These are phyloP conservation scores for Chrysanthemum seticuspe DNA, from an alignment of 129 eudicot genomes.

Conservation along the genomic window DNA sequence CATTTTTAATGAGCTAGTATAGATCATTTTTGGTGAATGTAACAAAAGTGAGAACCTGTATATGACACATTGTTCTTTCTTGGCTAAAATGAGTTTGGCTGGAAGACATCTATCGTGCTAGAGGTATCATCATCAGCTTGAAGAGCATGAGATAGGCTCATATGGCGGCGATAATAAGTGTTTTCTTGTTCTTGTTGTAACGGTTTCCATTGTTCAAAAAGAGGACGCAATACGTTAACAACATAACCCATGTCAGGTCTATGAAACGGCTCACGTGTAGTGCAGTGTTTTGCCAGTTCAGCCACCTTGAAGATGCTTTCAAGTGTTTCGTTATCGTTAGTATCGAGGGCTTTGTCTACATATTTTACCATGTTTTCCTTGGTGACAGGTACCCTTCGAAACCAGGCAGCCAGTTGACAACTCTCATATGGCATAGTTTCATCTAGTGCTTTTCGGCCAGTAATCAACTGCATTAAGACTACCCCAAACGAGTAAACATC, in stretches of 20 bases:
- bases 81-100: slow-evolving; percentile 39
- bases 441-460: slow-evolving; percentile 40
- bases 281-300: slow-evolving; percentile 46
- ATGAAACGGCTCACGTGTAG: slow-evolving; percentile 37
- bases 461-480: slow-evolving; percentile 44
- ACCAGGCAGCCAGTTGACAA: slow-evolving; percentile 39
- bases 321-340: slow-evolving; percentile 34
- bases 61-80: not conserved
- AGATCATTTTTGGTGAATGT: too few species aligned
- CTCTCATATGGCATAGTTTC: slow-evolving; percentile 32
- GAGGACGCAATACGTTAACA: slow-evolving; percentile 31
- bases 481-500: slow-evolving; percentile 52
- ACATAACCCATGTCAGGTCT: slow-evolving; percentile 48
- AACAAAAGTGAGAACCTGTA: not conserved
- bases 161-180: slow-evolving; percentile 39
- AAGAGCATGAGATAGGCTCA: slow-evolving; percentile 60
- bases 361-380: slow-evolving; percentile 29
- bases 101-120: slow-evolving; percentile 40
- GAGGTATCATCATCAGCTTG: slow-evolving; percentile 67
- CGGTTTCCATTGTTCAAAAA: slow-evolving; percentile 44
- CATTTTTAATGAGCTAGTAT: too few species aligned
- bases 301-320: slow-evolving; percentile 45
- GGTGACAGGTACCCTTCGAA: slow-evolving; percentile 31
- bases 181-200: slow-evolving; percentile 39
- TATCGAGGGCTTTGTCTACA: slow-evolving; percentile 36